phyloP scores from a whole-genome alignment of 768 basidiomycete species.

The Fomitopsis serialis region DNA sequence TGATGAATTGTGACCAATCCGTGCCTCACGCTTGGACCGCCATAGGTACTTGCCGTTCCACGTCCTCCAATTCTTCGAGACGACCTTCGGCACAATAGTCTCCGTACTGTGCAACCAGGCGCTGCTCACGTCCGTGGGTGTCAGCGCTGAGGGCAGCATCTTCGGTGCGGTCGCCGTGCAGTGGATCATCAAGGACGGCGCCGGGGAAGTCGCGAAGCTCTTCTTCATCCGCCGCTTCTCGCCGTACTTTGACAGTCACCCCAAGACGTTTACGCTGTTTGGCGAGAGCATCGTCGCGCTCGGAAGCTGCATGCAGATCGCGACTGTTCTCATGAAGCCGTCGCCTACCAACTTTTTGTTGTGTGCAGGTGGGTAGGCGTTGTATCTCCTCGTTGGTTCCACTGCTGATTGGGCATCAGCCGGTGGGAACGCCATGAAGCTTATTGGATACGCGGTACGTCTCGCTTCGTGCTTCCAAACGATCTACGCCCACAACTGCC shows the following conservation, averaged over 20 bases:
- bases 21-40: not conserved
- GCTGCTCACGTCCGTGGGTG: constrained; percentile 21
- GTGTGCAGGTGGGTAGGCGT: constrained; percentile 16
- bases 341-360: constrained; percentile 19
- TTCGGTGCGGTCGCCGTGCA: constrained; percentile 26
- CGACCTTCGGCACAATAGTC: constrained; percentile 18
- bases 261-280: constrained; percentile 23
- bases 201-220: constrained; percentile 25
- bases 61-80: constrained; percentile 21
- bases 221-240: constrained; percentile 24
- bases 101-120: constrained; percentile 26
- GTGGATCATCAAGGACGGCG: constrained; percentile 27
- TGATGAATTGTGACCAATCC: too few relatives aligned
- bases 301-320: constrained; percentile 22
- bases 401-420: constrained; percentile 13
- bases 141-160: constrained; percentile 23
- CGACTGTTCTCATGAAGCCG: constrained; percentile 17
- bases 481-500: not conserved
- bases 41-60: constrained; percentile 21
- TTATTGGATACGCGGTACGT: constrained; percentile 23
- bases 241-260: constrained; percentile 25
- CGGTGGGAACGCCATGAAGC: constrained; percentile 25
- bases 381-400: not conserved
- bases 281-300: constrained; percentile 17
- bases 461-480: not conserved